phyloP scores from a whole-genome alignment of 1,284 basidiomycete species.

The Fomitopsis pinicola region DNA sequence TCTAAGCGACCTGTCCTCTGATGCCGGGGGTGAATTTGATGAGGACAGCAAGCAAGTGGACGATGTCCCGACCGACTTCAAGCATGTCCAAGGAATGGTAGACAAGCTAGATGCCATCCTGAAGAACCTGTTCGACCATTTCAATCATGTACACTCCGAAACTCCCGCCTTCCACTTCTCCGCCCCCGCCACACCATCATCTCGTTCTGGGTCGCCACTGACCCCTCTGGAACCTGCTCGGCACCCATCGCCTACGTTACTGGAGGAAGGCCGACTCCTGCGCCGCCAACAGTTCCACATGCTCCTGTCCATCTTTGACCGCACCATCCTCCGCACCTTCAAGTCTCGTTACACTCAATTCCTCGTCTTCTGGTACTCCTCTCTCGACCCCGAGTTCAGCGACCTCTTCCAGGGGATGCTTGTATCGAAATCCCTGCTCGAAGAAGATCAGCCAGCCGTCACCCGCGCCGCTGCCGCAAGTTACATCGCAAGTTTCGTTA shows the following conservation, averaged over 20 bases:
- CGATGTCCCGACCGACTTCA: slow-evolving; percentile 50
- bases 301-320: slow-evolving; percentile 90
- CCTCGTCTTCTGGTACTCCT: slow-evolving; percentile 93
- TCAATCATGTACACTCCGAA: slow-evolving; percentile 45
- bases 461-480: slow-evolving; percentile 87
- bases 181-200: slow-evolving; percentile 23
- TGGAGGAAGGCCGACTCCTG: slow-evolving; percentile 32
- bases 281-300: slow-evolving; percentile 74
- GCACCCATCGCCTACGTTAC: slow-evolving; percentile 20
- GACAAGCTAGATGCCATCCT: slow-evolving; percentile 90
- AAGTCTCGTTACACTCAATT: slow-evolving; percentile 98
- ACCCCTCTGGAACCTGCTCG: slow-evolving; percentile 11
- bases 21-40: slow-evolving; percentile 58
- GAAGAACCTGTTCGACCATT: slow-evolving; percentile 80
- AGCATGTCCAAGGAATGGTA: slow-evolving; percentile 82
- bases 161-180: slow-evolving; percentile 14
- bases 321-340: slow-evolving; percentile 91
- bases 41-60: slow-evolving; percentile 33
- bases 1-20: slow-evolving; percentile 66
- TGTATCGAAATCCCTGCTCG: slow-evolving; percentile 82
- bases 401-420: slow-evolving; percentile 94
- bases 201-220: slow-evolving; percentile 15
- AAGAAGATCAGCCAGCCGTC: slow-evolving; percentile 55
- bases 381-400: slow-evolving; percentile 84
- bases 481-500: slow-evolving; percentile 92